Evolutionary conservation across 2,329 filamentous ascomycete genomes (phyloP), one percentile per base, ranked within the genome.

Genomic region (Trichoderma semiorbis): DNA sequence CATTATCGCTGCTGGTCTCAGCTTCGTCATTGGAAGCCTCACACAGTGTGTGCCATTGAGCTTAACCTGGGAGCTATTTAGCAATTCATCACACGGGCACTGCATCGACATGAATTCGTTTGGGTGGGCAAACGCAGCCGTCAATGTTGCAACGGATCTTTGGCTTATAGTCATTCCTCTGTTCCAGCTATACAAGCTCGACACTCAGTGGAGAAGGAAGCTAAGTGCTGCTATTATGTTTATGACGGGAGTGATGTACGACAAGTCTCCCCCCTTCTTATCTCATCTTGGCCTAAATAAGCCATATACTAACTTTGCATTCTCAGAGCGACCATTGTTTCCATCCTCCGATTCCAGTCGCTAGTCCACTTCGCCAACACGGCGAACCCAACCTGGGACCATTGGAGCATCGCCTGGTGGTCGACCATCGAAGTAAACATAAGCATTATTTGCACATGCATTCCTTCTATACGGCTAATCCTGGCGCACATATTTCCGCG

Each of bases 191-290:
- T 72, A 78, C 5, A 75, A 75, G 0, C 75, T 86, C n/a, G 77
- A 77, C 3, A 72, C 80, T 2, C 79, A 80, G 18, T 81, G 78
- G 75, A 81, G 80, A 75, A 84, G 83, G 75, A 86, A 85, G 75
- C 71, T 83, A 18, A 80, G 80, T 11, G 80, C 85, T 0, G 76
- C 78, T 0, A 73, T 83, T 36, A 85, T 86, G 81, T 85, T 86
- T 57, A 76, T 79, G 11, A 79, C 85, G 1, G 84, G 84, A 47
- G 77, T 79, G 3, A 81, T 82, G 80, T 81, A 63, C 76, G 80
- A 69, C 18, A 3, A 14, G 6, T 16, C 30, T n/a, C 16, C 36
- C 28, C 21, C n/a, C n/a, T n/a, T n/a, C n/a, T n/a, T 36, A 8
- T 34, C n/a, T 26, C 3, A 1, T 24, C 3, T n/a, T 32, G 11